phyloP scores from a whole-genome alignment of 257 asterid genomes.

The Gentiana macrophylla region DNA sequence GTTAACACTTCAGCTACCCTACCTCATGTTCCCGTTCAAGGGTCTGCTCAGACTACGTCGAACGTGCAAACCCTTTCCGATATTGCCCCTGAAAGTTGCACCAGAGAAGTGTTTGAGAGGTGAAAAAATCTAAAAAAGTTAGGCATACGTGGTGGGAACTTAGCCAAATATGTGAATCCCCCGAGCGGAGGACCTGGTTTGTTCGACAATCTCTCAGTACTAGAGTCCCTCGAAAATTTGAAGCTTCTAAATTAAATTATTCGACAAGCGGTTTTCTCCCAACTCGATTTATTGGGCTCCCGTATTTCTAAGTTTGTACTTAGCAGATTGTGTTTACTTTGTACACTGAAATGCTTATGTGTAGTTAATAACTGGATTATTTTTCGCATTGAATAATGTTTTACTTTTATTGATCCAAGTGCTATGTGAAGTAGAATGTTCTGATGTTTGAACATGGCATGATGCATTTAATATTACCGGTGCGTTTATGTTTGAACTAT shows the following conservation, averaged over 20 bases:
- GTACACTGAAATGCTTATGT: too few relatives aligned
- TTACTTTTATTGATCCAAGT: too few relatives aligned
- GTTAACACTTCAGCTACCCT: slow-evolving; percentile 10
- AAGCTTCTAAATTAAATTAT: slow-evolving; percentile 21
- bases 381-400: too few relatives aligned
- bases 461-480: too few relatives aligned
- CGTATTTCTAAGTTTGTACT: too few relatives aligned
- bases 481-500: too few relatives aligned
- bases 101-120: slow-evolving; percentile 4
- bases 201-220: neutral
- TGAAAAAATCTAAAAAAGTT: slow-evolving; percentile 12
- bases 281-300: too few relatives aligned
- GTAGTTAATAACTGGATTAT: too few relatives aligned
- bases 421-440: too few relatives aligned
- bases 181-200: slow-evolving; percentile 2
- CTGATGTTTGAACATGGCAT: too few relatives aligned
- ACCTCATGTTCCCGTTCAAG: neutral
- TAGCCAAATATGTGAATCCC: slow-evolving; percentile 1
- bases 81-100: slow-evolving; percentile 18
- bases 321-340: too few relatives aligned
- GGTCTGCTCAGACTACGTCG: neutral
- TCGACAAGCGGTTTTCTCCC: too few relatives aligned
- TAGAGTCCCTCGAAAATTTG: slow-evolving; percentile 13
- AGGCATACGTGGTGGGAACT: slow-evolving; percentile 25
- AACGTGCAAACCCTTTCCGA: slow-evolving; percentile 15